Percentiles rank a stretch among this genome's conserved stretches.
phyloP scores from a whole-genome alignment of 331 rosid species.

The Dryas integrifolia region DNA sequence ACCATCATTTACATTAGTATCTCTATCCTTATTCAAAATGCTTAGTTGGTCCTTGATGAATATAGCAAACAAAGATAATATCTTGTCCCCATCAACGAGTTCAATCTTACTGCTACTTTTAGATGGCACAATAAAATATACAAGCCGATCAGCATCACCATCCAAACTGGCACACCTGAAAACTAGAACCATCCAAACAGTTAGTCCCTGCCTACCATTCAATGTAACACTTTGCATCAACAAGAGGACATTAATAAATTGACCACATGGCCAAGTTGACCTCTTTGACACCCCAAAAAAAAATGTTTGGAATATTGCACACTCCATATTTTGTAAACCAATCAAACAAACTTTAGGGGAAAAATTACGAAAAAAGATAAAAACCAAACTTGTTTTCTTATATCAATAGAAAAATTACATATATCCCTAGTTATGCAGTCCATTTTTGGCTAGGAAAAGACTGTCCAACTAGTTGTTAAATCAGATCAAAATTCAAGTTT shows the following conservation, averaged over 20 bases:
- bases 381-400: neutral
- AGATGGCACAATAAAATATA: conserved; percentile 66
- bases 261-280: neutral
- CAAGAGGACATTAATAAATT: neutral
- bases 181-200: conserved; percentile 42
- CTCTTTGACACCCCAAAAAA: neutral
- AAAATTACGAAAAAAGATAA: neutral
- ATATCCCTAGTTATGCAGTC: neutral
- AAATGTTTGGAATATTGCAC: neutral
- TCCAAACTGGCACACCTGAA: conserved; percentile 98
- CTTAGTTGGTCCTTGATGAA: conserved; percentile 71
- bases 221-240: conserved; percentile 10
- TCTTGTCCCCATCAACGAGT: conserved; percentile 93
- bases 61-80: conserved; percentile 71
- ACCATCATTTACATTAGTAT: conserved; percentile 20
- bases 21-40: conserved; percentile 48
- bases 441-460: neutral
- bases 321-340: neutral
- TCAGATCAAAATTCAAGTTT: neutral
- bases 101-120: conserved; percentile 47
- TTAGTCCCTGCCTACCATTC: conserved; percentile 21
- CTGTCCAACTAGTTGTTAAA: neutral
- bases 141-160: conserved; percentile 96
- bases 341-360: neutral
- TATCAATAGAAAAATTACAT: neutral